These are phyloP conservation scores for Neoarthrinium moseri DNA, from an alignment of 2,329 filamentous ascomycete genomes.

Conservation along the genomic window DNA sequence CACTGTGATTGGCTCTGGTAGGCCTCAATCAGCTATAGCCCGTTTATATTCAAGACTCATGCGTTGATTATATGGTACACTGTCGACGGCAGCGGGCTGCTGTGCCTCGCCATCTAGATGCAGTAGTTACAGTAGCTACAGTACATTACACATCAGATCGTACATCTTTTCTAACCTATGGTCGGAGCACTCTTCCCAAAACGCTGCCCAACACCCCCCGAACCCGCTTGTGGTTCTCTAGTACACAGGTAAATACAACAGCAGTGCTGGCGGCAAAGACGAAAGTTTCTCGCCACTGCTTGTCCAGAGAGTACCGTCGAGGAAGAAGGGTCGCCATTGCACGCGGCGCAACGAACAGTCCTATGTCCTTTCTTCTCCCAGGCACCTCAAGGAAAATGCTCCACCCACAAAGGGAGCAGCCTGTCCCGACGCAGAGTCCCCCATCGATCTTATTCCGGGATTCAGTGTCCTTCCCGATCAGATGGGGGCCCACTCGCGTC, in stretches of 20 bases:
- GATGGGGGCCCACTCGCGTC: conserved; percentile 67
- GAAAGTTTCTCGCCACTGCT: conserved; percentile 66
- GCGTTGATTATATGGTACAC: no score
- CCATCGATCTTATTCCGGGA: conserved; percentile 53
- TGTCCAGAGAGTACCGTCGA: conserved; percentile 59
- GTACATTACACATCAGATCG: background rate
- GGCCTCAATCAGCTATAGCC: no score
- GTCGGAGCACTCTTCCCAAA: conserved; percentile 47
- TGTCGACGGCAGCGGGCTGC: no score
- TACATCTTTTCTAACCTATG: background rate
- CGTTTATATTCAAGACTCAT: no score
- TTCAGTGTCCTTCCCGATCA: conserved; percentile 55
- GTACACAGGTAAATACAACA: conserved; percentile 66
- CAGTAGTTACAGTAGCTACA: background rate
- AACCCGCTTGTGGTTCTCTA: conserved; percentile 62
- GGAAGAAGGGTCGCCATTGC: conserved; percentile 75
- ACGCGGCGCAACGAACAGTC: conserved; percentile 77
- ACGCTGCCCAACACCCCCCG: conserved; percentile 68
- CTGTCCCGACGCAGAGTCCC: conserved; percentile 68
- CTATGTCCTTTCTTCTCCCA: conserved; percentile 68
- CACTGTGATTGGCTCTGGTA: no score
- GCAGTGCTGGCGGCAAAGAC: conserved; percentile 68
- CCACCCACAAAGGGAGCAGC: conserved; percentile 77
- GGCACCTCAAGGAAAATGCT: conserved; percentile 73
- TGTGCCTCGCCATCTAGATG: no score